Evolutionary conservation across 176 grass and related monocot species (phyloP).

Genomic region (Zea luxurians): DNA sequence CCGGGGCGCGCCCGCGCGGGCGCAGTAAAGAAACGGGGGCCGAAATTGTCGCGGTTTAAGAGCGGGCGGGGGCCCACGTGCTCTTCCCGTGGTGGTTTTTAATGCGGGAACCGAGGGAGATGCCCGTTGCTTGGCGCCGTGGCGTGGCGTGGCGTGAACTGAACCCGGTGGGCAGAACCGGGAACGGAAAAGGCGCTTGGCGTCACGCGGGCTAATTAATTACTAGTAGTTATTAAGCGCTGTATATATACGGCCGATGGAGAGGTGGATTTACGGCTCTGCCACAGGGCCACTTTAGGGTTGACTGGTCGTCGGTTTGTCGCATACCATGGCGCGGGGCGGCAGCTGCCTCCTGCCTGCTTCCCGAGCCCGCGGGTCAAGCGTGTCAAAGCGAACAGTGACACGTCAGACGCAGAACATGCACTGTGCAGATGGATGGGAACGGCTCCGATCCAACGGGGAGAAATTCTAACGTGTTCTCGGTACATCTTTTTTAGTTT

Average conservation of each 20-base stretch:
- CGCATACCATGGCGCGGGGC: neutral
- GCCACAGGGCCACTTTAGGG: neutral
- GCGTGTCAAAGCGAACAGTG: slow-evolving; percentile 19
- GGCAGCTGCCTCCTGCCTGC: neutral
- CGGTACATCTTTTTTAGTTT: neutral
- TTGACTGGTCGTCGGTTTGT: slow-evolving; percentile 15
- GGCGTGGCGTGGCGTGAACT: too few relatives aligned
- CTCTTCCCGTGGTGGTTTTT: neutral
- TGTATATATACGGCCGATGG: neutral
- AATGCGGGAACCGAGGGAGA: slow-evolving; percentile 43
- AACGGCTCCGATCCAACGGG: neutral
- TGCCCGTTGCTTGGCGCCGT: slow-evolving; percentile 36
- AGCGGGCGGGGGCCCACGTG: neutral
- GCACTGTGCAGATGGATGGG: neutral
- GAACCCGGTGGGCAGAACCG: slow-evolving; percentile 23
- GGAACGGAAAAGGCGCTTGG: neutral
- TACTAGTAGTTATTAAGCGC: neutral
- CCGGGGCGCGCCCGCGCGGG: neutral
- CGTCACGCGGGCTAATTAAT: neutral
- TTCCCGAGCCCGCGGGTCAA: slow-evolving; percentile 11
- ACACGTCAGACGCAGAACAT: neutral
- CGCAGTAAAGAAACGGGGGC: slow-evolving; percentile 36
- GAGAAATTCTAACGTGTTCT: slow-evolving; percentile 3
- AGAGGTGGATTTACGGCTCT: neutral
- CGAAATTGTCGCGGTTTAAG: slow-evolving; percentile 51